Evolutionary conservation across 1,284 basidiomycete species (phyloP), one percentile per base, ranked within the genome.

Genomic region (Bjerkandera adusta): DNA sequence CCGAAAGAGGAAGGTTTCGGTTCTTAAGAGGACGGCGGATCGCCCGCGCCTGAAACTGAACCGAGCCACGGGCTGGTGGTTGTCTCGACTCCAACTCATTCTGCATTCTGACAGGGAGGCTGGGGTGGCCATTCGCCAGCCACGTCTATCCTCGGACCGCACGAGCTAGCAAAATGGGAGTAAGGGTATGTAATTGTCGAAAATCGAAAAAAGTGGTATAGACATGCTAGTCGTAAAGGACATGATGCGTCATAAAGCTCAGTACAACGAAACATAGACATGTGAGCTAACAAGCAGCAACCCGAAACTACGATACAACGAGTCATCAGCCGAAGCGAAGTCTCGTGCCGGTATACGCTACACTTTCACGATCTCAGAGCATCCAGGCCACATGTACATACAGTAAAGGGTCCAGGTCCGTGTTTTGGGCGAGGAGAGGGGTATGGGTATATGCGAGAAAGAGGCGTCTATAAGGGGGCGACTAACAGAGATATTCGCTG

Each of bases 211-310:
- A 29, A 21, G n/a, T 18, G 36, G 36, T 49, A 40, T 39, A 35
- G 46, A 24, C 43, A 43, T 42, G 27, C 34, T 43, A 33, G 43
- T 45, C 48, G 24, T 40, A 37, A 49, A 41, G 40, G 24, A 46
- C 44, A 46, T 50, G 45, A 30, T 50, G 40, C 16, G 45, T 50
- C 44, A 45, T 50, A 36, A 43, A 36, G 32, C 16, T 30, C 8
- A 36, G 18, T 16, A 29, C 16, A 36, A 33, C 15, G 12, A 40
- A 33, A 13, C 36, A 47, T 22, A 35, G 3, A 35, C n/a, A 36
- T 13, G 34, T 40, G 24, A 13, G 15, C 33, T 46, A 30, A 38
- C 16, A 15, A 32, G 8, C 5, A 36, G 34, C 15, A 5, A 21
- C 22, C 18, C 16, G 37, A 45, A n/a, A 49, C 24, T 24, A 36